These are phyloP conservation scores for Gardenia jasminoides DNA, from an alignment of 257 asterid genomes.

Conservation along the genomic window DNA sequence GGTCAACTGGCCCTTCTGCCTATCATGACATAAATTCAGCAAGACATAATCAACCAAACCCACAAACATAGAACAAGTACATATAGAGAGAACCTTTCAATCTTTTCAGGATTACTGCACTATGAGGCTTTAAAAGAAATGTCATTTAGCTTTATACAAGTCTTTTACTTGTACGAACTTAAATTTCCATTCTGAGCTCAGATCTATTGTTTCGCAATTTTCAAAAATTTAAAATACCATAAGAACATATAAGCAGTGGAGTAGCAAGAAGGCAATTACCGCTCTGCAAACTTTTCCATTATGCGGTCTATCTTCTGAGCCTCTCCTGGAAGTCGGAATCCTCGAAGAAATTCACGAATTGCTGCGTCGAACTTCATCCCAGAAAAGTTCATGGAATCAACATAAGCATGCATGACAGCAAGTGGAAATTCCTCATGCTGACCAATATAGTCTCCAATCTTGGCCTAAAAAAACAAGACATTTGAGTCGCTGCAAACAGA, in stretches of 20 bases:
- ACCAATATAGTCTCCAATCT: constrained; percentile 94
- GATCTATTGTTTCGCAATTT: neutral
- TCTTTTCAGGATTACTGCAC: neutral
- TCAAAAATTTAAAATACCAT: neutral
- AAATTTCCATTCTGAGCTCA: neutral
- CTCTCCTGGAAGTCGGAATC: constrained; percentile 98
- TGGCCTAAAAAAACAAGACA: constrained; percentile 50
- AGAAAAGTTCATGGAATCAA: constrained; percentile 86
- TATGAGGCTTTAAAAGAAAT: neutral
- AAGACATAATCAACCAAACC: neutral
- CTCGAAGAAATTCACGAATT: constrained; percentile 91
- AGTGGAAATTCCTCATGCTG: constrained; percentile 98
- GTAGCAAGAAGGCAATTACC: constrained; percentile 49
- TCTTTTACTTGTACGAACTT: neutral
- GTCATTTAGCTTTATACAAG: neutral
- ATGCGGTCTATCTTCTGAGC: constrained; percentile 99
- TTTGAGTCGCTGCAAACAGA: constrained; percentile 25
- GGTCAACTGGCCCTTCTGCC: neutral
- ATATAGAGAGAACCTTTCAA: neutral
- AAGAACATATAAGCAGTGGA: constrained; percentile 21
- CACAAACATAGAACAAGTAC: neutral
- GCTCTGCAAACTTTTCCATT: constrained; percentile 99
- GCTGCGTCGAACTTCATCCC: constrained; percentile 89
- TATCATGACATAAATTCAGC: constrained; percentile 3
- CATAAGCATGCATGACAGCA: constrained; percentile 98